phyloP scores from a whole-genome alignment of 768 basidiomycete genomes.

The Suillus weaverae region DNA sequence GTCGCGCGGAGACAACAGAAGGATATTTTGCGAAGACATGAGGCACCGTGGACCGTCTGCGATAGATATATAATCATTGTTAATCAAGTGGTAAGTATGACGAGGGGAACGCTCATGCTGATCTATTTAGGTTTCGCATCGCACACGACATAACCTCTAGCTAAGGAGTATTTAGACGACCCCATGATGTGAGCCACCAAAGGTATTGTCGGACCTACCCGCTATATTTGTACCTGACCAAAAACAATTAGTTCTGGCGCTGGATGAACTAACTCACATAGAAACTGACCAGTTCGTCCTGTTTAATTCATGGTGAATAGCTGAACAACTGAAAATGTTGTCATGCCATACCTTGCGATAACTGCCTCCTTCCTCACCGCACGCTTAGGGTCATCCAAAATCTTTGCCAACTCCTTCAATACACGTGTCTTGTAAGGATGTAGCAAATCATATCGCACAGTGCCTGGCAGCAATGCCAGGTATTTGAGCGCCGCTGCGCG shows the following conservation, averaged over 20 bases:
- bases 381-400: slow-evolving; percentile 88
- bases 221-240: slow-evolving; percentile 28
- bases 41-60: too few species aligned
- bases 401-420: slow-evolving; percentile 69
- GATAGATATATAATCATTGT: too few species aligned
- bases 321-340: not conserved
- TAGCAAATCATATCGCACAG: slow-evolving; percentile 79
- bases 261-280: not conserved
- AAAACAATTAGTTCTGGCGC: slow-evolving; percentile 3
- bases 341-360: slow-evolving; percentile 55
- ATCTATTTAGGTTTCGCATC: not conserved
- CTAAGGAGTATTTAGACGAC: not conserved
- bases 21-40: too few species aligned
- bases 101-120: not conserved
- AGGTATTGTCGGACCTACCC: slow-evolving; percentile 7
- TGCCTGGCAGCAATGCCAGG: slow-evolving; percentile 68
- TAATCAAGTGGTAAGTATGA: too few species aligned
- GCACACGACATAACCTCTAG: not conserved
- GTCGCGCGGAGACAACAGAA: too few species aligned
- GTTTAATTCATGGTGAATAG: slow-evolving; percentile 10
- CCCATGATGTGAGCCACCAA: too few species aligned
- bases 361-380: slow-evolving; percentile 87
- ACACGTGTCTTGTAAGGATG: slow-evolving; percentile 78
- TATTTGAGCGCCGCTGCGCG: slow-evolving; percentile 75
- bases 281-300: slow-evolving; percentile 31